Evolutionary conservation across 352 stramenopile species (phyloP), one percentile per base, ranked within the genome.

Genomic region (Globisporangium iwayamae): DNA sequence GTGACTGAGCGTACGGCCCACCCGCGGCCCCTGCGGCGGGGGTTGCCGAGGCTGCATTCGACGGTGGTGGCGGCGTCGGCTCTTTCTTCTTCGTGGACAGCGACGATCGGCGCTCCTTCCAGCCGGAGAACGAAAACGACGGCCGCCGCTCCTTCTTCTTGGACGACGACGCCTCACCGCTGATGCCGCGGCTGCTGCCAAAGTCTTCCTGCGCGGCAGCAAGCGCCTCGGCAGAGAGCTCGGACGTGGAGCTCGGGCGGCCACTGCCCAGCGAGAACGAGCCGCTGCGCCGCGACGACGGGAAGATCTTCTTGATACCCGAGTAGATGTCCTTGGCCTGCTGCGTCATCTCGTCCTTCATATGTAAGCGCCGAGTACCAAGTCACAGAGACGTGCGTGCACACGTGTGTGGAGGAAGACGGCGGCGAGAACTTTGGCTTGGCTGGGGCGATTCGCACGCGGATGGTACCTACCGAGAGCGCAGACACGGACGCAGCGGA

Each of bases 291-390:
- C 69, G 71, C 28, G 73, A 73, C 28, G 74, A 68, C 32, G 82
- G 77, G 66, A 85, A 83, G 67, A 89, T 84, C 78, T 91, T 91
- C 73, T 91, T 91, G 62, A 91, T 85, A 20, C 82, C 82, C 60
- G 82, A 82, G 65, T 87, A 87, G 9, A 91, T 80, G 67, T 91
- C 82, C 67, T 91, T 91, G 66, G 81, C 82, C 62, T 89, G 78
- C 57, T 91, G 79, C 39, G 76, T 76, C 80, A 91, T 91, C 34
- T 66, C 60, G 50, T 66, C 51, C 38, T 66, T 65, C 60, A 65
- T 65, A 13, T 55, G 36, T 55, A 22, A 28, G 25, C 48, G 32
- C 22, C 16, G 4, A 25, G 18, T 14, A 34, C 22, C n/a, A 36
- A n/a, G 20, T n/a, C 51, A 57, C 36, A 43, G 51, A 57, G 51